Conservation (phyloP, 2,329 filamentous ascomycete genomes). For the Chaetoscypha palmicola region DNA sequence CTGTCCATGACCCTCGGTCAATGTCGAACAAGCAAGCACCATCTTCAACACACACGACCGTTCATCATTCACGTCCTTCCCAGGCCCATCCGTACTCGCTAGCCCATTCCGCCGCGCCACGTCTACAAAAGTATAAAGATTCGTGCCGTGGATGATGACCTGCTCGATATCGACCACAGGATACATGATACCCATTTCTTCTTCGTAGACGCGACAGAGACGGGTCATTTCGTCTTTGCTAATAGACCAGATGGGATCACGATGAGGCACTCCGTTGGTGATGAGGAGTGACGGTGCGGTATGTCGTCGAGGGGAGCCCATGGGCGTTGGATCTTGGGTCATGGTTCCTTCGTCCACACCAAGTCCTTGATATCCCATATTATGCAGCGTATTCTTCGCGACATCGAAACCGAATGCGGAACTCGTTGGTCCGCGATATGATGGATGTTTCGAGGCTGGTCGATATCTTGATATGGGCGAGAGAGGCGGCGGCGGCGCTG, state of each 20-base stretch:
- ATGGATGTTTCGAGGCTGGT: constrained; percentile 36
- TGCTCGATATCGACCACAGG: constrained; percentile 71
- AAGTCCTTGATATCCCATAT: constrained; percentile 73
- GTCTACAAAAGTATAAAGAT: constrained; percentile 67
- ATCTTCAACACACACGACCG: constrained; percentile 72
- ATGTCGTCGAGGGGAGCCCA: constrained; percentile 24
- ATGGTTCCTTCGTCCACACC: constrained; percentile 57
- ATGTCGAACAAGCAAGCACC: constrained; percentile 69
- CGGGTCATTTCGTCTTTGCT: constrained; percentile 73
- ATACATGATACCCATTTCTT: constrained; percentile 90
- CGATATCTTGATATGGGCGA: constrained; percentile 22
- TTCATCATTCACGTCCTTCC: constrained; percentile 46
- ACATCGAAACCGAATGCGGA: constrained; percentile 79
- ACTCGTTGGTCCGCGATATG: constrained; percentile 80
- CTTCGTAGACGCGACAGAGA: constrained; percentile 73
- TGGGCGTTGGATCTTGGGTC: constrained; percentile 45
- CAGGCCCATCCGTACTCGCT: constrained; percentile 39
- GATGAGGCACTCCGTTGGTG: constrained; percentile 28
- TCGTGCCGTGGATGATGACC: constrained; percentile 62
- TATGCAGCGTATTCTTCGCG: constrained; percentile 78
- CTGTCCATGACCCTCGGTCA: constrained; percentile 71
- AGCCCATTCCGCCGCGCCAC: constrained; percentile 53
- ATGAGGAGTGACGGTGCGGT: constrained; percentile 22
- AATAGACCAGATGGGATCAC: constrained; percentile 77
- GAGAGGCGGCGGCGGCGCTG: constrained; percentile 10